Conservation (phyloP, 2,329 filamentous ascomycete species). For the Colletotrichum filicis region DNA sequence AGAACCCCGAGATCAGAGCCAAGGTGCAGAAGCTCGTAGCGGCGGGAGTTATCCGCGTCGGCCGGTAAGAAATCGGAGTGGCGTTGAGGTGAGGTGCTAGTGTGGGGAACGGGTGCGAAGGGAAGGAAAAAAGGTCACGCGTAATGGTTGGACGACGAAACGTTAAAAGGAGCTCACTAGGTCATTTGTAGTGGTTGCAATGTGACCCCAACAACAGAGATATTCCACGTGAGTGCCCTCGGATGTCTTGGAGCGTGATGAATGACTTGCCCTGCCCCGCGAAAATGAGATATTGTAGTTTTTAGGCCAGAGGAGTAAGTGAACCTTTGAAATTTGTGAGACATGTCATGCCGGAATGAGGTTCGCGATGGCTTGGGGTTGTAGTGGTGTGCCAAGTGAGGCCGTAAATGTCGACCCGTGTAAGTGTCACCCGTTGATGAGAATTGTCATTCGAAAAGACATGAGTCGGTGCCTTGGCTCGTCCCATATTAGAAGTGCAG, state of each 20-base stretch:
- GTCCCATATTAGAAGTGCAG: slow-evolving; percentile 6
- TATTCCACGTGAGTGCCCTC: slow-evolving; percentile 28
- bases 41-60: slow-evolving; percentile 89
- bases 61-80: slow-evolving; percentile 48
- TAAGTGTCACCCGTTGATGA: slow-evolving; percentile 30
- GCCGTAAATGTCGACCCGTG: slow-evolving; percentile 15
- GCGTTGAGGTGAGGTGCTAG: background rate
- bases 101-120: background rate
- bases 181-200: slow-evolving; percentile 35
- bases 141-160: slow-evolving; percentile 36
- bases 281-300: no score
- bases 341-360: slow-evolving; percentile 2
- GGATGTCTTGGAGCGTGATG: background rate
- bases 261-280: slow-evolving; percentile 19
- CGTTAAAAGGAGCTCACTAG: slow-evolving; percentile 28
- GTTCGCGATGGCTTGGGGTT: background rate
- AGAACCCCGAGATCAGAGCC: slow-evolving; percentile 83
- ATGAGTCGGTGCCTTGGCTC: background rate
- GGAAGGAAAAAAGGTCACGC: slow-evolving; percentile 27
- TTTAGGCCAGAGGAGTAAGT: background rate
- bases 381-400: slow-evolving; percentile 11
- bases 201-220: slow-evolving; percentile 32
- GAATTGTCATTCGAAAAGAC: background rate
- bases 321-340: background rate
- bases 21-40: slow-evolving; percentile 97